Conservation (phyloP, 1,284 basidiomycete species). For the Cryptococcus maquisensis region DNA sequence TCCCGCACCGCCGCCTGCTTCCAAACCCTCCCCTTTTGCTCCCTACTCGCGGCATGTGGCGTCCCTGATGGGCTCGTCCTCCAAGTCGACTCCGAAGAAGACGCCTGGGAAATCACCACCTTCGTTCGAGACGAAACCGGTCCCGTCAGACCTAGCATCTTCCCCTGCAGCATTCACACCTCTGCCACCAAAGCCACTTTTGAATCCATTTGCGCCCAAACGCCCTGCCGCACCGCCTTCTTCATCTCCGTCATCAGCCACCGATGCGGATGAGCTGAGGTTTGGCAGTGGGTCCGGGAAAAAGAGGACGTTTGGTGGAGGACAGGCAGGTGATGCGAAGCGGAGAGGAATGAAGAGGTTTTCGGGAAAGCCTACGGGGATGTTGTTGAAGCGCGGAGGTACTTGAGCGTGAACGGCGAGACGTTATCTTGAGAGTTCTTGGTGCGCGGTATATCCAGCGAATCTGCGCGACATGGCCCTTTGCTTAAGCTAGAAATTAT, state of each 20-base stretch:
- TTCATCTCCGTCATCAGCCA: not conserved
- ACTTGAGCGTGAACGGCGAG: too few relatives aligned
- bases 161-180: not conserved
- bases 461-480: too few relatives aligned
- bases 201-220: not conserved
- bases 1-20: not conserved
- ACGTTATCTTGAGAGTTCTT: too few relatives aligned
- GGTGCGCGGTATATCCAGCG: too few relatives aligned
- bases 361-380: not conserved
- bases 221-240: not conserved
- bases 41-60: not conserved
- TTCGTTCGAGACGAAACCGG: not conserved
- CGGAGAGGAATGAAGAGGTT: constrained; percentile 26
- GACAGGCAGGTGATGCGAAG: constrained; percentile 5
- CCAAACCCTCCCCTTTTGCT: not conserved
- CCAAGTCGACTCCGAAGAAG: not conserved
- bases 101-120: not conserved
- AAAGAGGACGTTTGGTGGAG: constrained; percentile 17
- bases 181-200: not conserved
- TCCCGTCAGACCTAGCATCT: not conserved
- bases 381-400: not conserved
- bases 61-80: not conserved
- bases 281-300: constrained; percentile 4
- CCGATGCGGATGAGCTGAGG: not conserved
- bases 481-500: too few relatives aligned